These are phyloP conservation scores for Camellia lanceoleosa DNA, from an alignment of 148 eudicot genomes.

Conservation along the genomic window DNA sequence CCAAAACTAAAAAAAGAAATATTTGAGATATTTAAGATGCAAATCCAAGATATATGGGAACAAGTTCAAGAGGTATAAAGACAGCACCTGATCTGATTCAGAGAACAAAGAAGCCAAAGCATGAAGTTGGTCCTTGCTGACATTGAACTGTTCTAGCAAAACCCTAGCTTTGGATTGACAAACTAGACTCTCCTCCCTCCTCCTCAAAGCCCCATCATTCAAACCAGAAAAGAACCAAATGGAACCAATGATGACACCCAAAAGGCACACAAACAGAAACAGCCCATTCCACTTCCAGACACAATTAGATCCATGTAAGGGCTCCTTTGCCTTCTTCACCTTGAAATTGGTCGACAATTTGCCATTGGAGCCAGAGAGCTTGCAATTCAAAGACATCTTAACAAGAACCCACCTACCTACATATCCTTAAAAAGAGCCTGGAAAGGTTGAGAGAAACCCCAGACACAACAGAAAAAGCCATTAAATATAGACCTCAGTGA, in stretches of 20 bases:
- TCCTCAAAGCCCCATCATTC: slow-evolving; percentile 15
- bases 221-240: slow-evolving; percentile 37
- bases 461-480: slow-evolving; percentile 36
- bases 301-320: slow-evolving; percentile 33
- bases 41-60: slow-evolving; percentile 1
- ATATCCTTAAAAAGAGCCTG: slow-evolving; percentile 31
- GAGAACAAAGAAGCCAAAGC: slow-evolving; percentile 18
- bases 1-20: not conserved
- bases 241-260: slow-evolving; percentile 37
- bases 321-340: slow-evolving; percentile 42
- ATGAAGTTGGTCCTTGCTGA: slow-evolving; percentile 28
- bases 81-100: slow-evolving; percentile 35
- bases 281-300: slow-evolving; percentile 42
- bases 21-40: not conserved
- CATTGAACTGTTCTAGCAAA: slow-evolving; percentile 23
- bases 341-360: slow-evolving; percentile 35
- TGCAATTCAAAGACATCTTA: slow-evolving; percentile 57
- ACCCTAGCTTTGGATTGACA: slow-evolving; percentile 21
- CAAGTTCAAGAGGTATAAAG: not conserved
- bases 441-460: slow-evolving; percentile 32
- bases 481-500: slow-evolving; percentile 17
- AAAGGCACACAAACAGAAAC: slow-evolving; percentile 27
- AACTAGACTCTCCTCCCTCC: slow-evolving; percentile 20
- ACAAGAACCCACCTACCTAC: slow-evolving; percentile 38
- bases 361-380: slow-evolving; percentile 36